Evolutionary conservation across 768 basidiomycete species (phyloP), one percentile per base, ranked within the genome.

Genomic region (Suillus spraguei): DNA sequence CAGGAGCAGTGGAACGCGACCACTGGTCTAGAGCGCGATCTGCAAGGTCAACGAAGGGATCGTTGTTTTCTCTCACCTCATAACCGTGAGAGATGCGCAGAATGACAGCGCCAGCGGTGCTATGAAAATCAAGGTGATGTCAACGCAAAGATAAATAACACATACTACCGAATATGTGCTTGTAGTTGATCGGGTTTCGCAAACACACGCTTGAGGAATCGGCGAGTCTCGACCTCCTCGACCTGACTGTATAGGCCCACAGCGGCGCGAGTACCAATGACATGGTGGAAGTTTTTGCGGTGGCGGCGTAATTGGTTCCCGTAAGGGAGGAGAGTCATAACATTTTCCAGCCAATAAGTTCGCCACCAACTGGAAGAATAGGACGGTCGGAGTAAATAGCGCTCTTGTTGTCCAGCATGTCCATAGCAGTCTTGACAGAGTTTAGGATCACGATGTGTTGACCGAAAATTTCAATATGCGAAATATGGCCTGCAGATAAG

Each of bases 341-440:
- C 67, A 52, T 76, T 59, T 74, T 70, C 71, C 73, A 74, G 24
- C 72, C 77, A 35, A 76, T 66, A 16, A 77, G 69, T 52, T 76
- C 72, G 41, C 73, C 75, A 54, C 73, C 76, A 77, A 81, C 79
- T 2, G 79, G 74, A 35, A 81, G 64, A 20, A 75, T 71, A 0
- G 88, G 88, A 28, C 88, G 83, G 67, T 89, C 88, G 32, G 87
- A 88, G 71, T 89, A 89, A 42, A 84, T 81, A 33, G 83, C 77
- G 65, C 85, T 86, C 68, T 87, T 87, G 73, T 86, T 87, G 73
- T 90, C 87, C 59, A 89, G 77, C 76, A 90, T 80, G 55, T 88
- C 85, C 64, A 77, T 60, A 20, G 85, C 85, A 24, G 77, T 69
- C 68, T 80, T 78, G 32, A 78, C 77, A 14, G 81, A 83, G 69